Percentiles rank a stretch among this genome's conserved stretches.
Conservation (phyloP, 345 rosid species). For the Physaria fendleri region DNA sequence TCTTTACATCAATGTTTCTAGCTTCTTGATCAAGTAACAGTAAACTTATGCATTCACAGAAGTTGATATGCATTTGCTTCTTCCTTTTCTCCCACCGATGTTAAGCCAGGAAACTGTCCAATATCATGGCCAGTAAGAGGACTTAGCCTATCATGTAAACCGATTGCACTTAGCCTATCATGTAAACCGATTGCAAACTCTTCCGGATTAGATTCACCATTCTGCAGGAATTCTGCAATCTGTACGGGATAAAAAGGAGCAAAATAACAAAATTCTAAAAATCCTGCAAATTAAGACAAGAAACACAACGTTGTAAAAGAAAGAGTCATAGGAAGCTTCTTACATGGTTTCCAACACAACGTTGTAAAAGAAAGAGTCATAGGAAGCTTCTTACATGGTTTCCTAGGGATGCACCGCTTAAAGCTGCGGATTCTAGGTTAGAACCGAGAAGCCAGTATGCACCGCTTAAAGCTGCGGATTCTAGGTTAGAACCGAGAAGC, state of each 20-base stretch:
- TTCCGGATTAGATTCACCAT: constrained; percentile 40
- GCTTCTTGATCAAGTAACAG: constrained; percentile 5
- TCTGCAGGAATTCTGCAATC: constrained; percentile 65
- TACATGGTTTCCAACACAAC: constrained; percentile 79
- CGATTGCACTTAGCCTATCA: constrained; percentile 49
- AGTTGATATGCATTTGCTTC: constrained; percentile 34
- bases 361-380: background rate
- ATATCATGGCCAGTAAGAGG: constrained; percentile 59
- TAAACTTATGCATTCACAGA: constrained; percentile 11
- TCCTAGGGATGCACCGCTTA: constrained; percentile 77
- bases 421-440: constrained; percentile 76
- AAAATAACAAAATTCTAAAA: background rate
- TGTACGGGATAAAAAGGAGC: constrained; percentile 21
- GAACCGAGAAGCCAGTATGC: constrained; percentile 78
- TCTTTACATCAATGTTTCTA: constrained; percentile 1
- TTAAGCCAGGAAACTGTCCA: constrained; percentile 66
- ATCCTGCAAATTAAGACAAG: background rate
- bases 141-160: constrained; percentile 50
- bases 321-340: constrained; percentile 17
- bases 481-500: constrained; percentile 78
- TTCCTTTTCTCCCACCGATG: constrained; percentile 20
- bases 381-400: constrained; percentile 49
- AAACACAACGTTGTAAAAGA: background rate
- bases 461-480: constrained; percentile 89
- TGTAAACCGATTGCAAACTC: constrained; percentile 67